phyloP scores from a whole-genome alignment of 2,329 filamentous ascomycete species.

The Escovopsis weberi region DNA sequence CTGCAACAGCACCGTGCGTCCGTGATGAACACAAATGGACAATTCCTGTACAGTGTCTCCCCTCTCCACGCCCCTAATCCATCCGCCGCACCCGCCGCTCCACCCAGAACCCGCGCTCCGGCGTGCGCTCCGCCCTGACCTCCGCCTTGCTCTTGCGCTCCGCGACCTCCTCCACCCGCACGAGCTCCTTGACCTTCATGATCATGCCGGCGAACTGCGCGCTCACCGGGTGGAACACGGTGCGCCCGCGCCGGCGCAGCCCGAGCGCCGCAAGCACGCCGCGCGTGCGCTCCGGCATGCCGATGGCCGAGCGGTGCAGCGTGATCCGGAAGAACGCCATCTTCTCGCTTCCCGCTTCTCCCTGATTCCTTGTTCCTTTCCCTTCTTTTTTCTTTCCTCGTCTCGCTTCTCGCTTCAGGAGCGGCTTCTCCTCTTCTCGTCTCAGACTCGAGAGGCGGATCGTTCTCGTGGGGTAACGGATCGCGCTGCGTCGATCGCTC shows the following conservation, averaged over 20 bases:
- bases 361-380: background rate
- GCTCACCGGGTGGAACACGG: conserved; percentile 77
- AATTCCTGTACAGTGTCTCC: too few species aligned
- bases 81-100: conserved; percentile 37
- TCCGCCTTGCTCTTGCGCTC: conserved; percentile 47
- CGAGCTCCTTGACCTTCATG: conserved; percentile 86
- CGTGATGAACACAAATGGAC: too few species aligned
- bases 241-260: conserved; percentile 68
- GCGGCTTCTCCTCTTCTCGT: too few species aligned
- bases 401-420: too few species aligned
- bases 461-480: too few species aligned
- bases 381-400: too few species aligned
- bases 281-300: conserved; percentile 63
- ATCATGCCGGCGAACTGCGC: conserved; percentile 78
- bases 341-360: background rate
- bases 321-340: conserved; percentile 88
- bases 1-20: too few species aligned
- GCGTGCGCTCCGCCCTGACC: conserved; percentile 56
- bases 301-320: conserved; percentile 78
- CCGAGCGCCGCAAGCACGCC: conserved; percentile 77
- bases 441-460: too few species aligned
- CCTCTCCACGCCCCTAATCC: conserved; percentile 3
- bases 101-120: conserved; percentile 67
- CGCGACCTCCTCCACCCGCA: conserved; percentile 67
- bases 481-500: too few species aligned